Evolutionary conservation across 129 eudicot genomes (phyloP), one percentile per base, ranked within the genome.

Genomic region (Arctium minus): DNA sequence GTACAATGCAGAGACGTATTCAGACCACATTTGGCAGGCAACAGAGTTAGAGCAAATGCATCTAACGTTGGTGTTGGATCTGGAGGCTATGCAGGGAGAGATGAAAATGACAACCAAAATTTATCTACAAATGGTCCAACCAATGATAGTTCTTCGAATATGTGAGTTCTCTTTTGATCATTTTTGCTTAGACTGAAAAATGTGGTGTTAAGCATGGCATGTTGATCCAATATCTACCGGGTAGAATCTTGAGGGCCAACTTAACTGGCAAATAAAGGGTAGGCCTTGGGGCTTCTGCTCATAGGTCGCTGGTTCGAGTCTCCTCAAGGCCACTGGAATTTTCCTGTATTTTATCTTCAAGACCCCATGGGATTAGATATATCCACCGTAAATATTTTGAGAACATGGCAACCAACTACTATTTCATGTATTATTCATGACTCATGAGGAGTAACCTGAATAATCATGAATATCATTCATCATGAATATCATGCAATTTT

Each of bases 41-140:
- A 83, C 75, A 80, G 38, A 68, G 64, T 91, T 68, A 85, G 74
- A 74, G 84, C 83, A 40, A 87, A 91, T 80, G 97, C 99, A 73
- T 91, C 94, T 65, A 96, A 88, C 86, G 89, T 87, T 76, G 94
- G 94, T 82, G 71, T 87, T 38, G 97, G 98, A 67, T 75, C 98
- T 67, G 92, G 96, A n/a, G 90, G 88, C 64, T 91, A 81, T 81
- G 98, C 88, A 86, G 95, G 86, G 60, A 80, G 88, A n/a, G 93
- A 88, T 44, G 92, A 81, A 83, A 85, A 89, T 77, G 86, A 88
- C 65, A 75, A 71, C 79, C 91, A 89, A 79, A 88, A 76, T 77
- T 36, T 84, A 35, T 82, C 88, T 71, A 81, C 78, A 39, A 80
- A 76, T 76, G 88, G 72, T 82, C 85, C 88, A 72, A 74, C 81